Evolutionary conservation across 176 grass and related monocot genomes (phyloP), one percentile per base, ranked within the genome.

Genomic region (Pharus latifolius): DNA sequence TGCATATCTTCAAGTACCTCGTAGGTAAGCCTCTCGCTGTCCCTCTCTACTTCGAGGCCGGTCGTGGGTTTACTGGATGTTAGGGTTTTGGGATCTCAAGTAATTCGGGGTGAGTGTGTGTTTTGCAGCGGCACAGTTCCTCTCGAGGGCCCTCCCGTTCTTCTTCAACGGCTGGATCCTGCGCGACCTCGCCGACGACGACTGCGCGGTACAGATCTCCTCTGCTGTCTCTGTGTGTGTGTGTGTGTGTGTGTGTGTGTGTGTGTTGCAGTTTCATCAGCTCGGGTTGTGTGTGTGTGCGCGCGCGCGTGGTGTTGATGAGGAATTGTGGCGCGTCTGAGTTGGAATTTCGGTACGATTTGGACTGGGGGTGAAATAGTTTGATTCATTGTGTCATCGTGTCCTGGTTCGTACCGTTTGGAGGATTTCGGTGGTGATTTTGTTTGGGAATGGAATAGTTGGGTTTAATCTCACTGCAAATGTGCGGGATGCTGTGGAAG

Each of bases 161-260:
- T 26, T 99, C 10, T 99, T 86, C 81, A 99, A 99, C 70, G 60
- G 79, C 23, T 99, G 90, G 95, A 94, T 94, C 62, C 87, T 99
- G 79, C 91, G 95, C 57, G 84, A 94, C 33, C 95, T 99, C 57
- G 78, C 46, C 63, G 81, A 68, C 43, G 81, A 86, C 15, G 90
- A 91, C 54, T 88, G 88, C 28, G 95, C 95, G 11, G 95, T 92
- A 66, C 28, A 79, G 56, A 62, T 57, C 65, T 72, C 25, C 41
- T 64, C 2, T 41, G n/a, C 27, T 58, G 19, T 22, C 6, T 15
- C 23, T 82, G 60, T 53, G 17, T 13, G 9, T 9, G 14, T 54
- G 48, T 32, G 25, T 61, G 69, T 10, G 1, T 1, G 17, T 41
- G 31, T 16, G 29, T 5, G 8, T 15, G 32, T 26, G 11, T 38